Conservation (phyloP, 2,329 filamentous ascomycete genomes). For the Cryoendolithus antarcticus region DNA sequence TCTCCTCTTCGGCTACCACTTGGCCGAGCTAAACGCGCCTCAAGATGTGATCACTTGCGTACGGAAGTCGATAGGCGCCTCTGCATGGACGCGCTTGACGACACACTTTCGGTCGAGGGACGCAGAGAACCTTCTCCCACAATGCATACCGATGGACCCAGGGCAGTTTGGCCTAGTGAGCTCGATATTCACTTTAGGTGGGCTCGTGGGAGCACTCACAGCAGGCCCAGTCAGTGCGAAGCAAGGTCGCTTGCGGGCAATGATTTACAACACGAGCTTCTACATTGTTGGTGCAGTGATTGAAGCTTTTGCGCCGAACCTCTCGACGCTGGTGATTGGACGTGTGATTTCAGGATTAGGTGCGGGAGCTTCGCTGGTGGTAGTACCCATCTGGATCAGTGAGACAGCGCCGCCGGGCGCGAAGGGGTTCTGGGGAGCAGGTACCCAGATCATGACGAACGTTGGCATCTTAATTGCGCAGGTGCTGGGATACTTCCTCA, state of each 20-base stretch:
- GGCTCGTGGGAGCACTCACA: conserved; percentile 67
- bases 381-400: conserved; percentile 88
- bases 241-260: conserved; percentile 61
- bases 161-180: conserved; percentile 74
- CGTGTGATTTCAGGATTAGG: conserved; percentile 71
- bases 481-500: conserved; percentile 75
- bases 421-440: conserved; percentile 56
- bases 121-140: conserved; percentile 35
- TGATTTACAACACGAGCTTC: conserved; percentile 65
- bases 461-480: conserved; percentile 72
- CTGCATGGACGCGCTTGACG: conserved; percentile 9
- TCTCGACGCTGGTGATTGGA: conserved; percentile 58
- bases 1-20: conserved; percentile 86
- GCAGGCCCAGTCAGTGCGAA: conserved; percentile 68
- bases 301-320: conserved; percentile 58
- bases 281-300: conserved; percentile 65
- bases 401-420: conserved; percentile 64
- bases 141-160: conserved; percentile 81
- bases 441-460: conserved; percentile 92
- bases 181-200: conserved; percentile 83
- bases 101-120: conserved; percentile 3
- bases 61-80: conserved; percentile 31
- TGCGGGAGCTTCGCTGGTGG: conserved; percentile 79
- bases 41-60: conserved; percentile 84
- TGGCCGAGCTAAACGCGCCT: conserved; percentile 89